Base-by-base conservation (phyloP, 1,284 basidiomycete genomes). In the Cutaneotrichosporon sp. region DNA sequence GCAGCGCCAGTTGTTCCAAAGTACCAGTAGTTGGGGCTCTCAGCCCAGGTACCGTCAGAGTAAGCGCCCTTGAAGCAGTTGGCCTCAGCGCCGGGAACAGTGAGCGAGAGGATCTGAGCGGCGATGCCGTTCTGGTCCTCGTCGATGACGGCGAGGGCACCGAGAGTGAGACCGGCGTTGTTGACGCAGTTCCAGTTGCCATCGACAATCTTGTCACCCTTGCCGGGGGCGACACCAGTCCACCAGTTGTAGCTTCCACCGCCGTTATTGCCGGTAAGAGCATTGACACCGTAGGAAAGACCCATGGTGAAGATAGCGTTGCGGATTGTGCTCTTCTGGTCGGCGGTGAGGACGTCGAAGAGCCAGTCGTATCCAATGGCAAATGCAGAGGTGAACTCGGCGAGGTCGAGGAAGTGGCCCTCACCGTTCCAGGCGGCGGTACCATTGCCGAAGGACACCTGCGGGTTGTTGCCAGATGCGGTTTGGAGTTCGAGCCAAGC, bases 181-280 rank as follows among this genome's bases (percentile, higher is more conserved):
- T 86, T 91, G 58, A 97, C 76, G 69, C 94, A 97, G 75, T 97
- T 97, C 93, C 93, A 97, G 79, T 97, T 97, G 38, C 94, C 80
- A 64, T 79, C 75, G 57, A 78, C 72, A 24, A 66, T 62, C 14
- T 55, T 46, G 31, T 62, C 58, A 22, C 51, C 52, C 29, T 41
- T 46, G n/a, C 46, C 51, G 17, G 51, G 48, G 19, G 38, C 20
- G 26, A 48, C 54, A 34, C 64, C 64, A 22, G 68, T 68, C 79
- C 79, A 81, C 80, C 80, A 81, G 43, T 69, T 70, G 61, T 72
- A 71, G 29, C 16, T 27, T 22, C 52, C 39, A 51, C 76, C 72
- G 33, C 75, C 54, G 16, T 53, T 51, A 4, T 50, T 29, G 60
- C 67, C 69, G 35, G 64, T 77, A 62, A 81, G 82, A 1, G 81